Evolutionary conservation across 2,329 filamentous ascomycete genomes (phyloP), one percentile per base, ranked within the genome.

Genomic region (Colletotrichum tropicale): DNA sequence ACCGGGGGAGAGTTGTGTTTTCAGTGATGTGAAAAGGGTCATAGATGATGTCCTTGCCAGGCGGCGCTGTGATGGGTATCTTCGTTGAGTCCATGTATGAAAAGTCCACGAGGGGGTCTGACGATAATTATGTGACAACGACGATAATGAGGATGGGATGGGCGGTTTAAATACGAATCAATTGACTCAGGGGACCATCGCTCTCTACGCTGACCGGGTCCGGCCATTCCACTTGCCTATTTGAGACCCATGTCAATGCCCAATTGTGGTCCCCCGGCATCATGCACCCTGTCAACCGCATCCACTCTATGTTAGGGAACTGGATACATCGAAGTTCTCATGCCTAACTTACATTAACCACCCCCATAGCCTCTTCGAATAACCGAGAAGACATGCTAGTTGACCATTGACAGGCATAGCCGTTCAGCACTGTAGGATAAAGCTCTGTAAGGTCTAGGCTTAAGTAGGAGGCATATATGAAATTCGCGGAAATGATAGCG

Each of bases 381-480:
- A 1, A n/a, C 38, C 3, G 2, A 43, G 3, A 18, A 43, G 38
- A 43, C 38, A 43, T 43, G 38, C 38, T 43, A 43, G 9, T 1
- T 43, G 38, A n/a, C 18, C 3, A 5, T 43, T n/a, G 18, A 43
- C 6, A 43, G 5, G 18, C 8, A 12, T 43, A 10, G 38, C 18
- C 0, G 18, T 43, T n/a, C 18, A 43, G 0, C 38, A n/a, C 38
- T 43, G 0, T n/a, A 43, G 18, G 38, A n/a, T n/a, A 43, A 43
- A 43, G 16, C 8, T 94, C 83, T 86, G 81, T 80, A 89, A 88
- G 79, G 88, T 89, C 79, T 92, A 90, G 90, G 89, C 91, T 81
- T 93, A 83, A 81, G 32, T 2, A 30, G n/a, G 9, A 10, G 56
- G 28, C 26, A 7, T 3, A 8, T 34, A 3, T 9, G 15, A 10